Evolutionary conservation across 2,329 filamentous ascomycete genomes (phyloP), one percentile per base, ranked within the genome.

Genomic region (Claviceps pazoutovae): DNA sequence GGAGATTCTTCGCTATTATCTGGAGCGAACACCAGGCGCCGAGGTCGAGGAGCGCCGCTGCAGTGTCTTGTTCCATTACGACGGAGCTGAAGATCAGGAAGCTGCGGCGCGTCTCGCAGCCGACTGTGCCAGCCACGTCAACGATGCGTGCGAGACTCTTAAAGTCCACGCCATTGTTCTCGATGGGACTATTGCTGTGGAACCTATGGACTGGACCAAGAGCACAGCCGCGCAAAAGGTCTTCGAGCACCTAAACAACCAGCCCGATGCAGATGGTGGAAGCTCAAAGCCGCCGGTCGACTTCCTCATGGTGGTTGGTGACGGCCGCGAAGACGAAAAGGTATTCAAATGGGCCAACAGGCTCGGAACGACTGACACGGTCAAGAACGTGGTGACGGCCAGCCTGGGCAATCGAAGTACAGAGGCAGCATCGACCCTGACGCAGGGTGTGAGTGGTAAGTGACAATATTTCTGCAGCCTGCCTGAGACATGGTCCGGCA

Each of bases 321-420:
- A 96, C 62, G 88, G 90, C 43, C 83, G 91, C 36, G 91, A 96
- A 59, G 93, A 97, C 58, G 91, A 97, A 64, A 85, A 88, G 59
- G 85, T 95, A 19, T 97, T 95, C 71, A 83, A 83, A 56, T 97
- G 93, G 91, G 93, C 91, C 17, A 95, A 96, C 68, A 75, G 80
- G 48, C 71, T 95, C 11, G 74, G 75, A 21, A 74, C 76, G 3
- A 69, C 76, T 8, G 75, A 76, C 17, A 69, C 70, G 2, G 75
- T 89, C 44, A 69, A 81, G 48, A 75, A 88, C 51, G 86, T 93
- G 4, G 82, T 85, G 55, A 95, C 90, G 2, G 89, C 95, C 21
- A 94, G 87, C 57, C 72, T 97, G 38, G 89, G 90, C 49, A 86
- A 78, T 62, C 79, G 89, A 56, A 96, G 90, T 68, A 96, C 91